Evolutionary conservation across 768 basidiomycete genomes (phyloP), one percentile per base, ranked within the genome.

Genomic region (Holtermannia corniformis): DNA sequence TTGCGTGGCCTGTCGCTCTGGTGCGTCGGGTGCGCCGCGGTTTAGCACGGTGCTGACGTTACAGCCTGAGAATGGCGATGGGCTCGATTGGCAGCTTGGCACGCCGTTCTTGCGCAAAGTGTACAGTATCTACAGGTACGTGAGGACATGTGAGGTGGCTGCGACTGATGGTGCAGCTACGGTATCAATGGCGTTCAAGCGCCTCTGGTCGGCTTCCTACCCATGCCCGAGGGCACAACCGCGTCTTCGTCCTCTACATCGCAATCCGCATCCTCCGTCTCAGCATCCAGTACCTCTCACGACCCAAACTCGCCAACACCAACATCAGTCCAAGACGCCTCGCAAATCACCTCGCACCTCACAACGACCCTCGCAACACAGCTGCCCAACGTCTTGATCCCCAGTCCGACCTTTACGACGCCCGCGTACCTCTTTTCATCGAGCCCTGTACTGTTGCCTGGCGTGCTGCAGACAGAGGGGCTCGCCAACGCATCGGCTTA

Each of bases 21-120:
- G 56, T 58, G 44, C 49, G 58, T 26, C 20, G 14, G 13, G 21
- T 3, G 27, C 24, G 26, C 44, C 7, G 40, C 3, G 20, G 37
- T 3, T 2, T 41, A 7, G 11, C 13, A 12, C 44, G n/a, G 7
- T 32, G 41, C 3, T 40, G 32, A 42, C 23, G n/a, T 14, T 5
- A 23, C 23, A 53, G 49, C 50, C 63, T 19, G 58, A 62, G 1
- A 55, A 56, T 3, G 65, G 64, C 20, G 70, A 71, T 42, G 68
- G 68, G 0, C 61, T 68, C 14, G 65, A 64, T 50, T 71, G 70
- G 70, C 67, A 68, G 43, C 56, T 71, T 13, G 70, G 70, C 1
- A 67, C 65, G 20, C 67, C 67, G 13, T 68, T 71, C 48, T 44
- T 71, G 26, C 54, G 59, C 50, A 61, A 63, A 12, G 59, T 64